These are phyloP conservation scores for Rhizophagus prolifer DNA, from an alignment of 192 early-diverging fungal genomes.

Conservation along the genomic window DNA sequence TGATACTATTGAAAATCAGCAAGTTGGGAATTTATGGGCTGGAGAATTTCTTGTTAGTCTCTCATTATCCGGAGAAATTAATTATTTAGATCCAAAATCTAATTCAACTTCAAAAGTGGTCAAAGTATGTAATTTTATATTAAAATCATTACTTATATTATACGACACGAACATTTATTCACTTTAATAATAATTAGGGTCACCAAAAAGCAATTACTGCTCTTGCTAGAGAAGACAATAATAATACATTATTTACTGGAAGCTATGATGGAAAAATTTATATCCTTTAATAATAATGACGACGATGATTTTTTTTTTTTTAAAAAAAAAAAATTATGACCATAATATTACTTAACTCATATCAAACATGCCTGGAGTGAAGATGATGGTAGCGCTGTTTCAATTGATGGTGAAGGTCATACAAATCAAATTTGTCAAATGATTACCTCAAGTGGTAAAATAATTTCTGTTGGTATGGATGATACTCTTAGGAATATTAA, in stretches of 20 bases:
- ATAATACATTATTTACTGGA: conserved; percentile 76
- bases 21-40: conserved; percentile 92
- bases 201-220: conserved; percentile 86
- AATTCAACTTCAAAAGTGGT: conserved; percentile 54
- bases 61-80: conserved; percentile 85
- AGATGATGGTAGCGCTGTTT: conserved; percentile 40
- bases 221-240: conserved; percentile 49
- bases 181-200: conserved; percentile 49
- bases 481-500: conserved; percentile 57
- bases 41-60: conserved; percentile 71
- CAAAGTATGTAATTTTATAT: conserved; percentile 38
- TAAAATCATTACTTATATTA: conserved; percentile 26
- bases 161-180: not conserved
- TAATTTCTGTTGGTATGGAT: conserved; percentile 75
- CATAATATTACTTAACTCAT: not conserved
- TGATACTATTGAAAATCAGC: conserved; percentile 69
- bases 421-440: conserved; percentile 73
- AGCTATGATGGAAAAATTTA: conserved; percentile 93
- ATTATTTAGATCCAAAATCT: conserved; percentile 69
- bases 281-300: conserved; percentile 22
- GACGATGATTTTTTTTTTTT: not conserved
- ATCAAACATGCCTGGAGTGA: conserved; percentile 57
- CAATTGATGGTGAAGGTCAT: conserved; percentile 66
- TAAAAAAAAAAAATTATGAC: not conserved
- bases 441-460: conserved; percentile 38